Conservation (phyloP, 306 rosid species). For the Rubus idaeus region DNA sequence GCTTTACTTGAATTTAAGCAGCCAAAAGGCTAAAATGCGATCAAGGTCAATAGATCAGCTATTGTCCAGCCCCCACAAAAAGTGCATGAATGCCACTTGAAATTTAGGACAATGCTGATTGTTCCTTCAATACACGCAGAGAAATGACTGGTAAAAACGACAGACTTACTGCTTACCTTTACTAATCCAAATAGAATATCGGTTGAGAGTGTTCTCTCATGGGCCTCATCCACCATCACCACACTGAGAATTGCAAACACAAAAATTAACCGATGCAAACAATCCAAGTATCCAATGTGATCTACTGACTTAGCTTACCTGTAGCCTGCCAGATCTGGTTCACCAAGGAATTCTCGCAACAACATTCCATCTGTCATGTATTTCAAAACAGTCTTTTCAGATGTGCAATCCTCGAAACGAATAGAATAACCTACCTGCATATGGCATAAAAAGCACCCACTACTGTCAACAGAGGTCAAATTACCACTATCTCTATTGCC, state of each 20-base stretch:
- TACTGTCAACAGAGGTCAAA: background rate
- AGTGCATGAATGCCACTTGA: constrained; percentile 23
- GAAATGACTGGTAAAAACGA: background rate
- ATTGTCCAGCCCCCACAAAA: background rate
- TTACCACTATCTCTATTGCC: background rate
- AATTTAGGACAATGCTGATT: constrained; percentile 9
- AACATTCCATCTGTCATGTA: constrained; percentile 99
- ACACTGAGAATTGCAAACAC: constrained; percentile 57
- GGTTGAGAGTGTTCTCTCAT: constrained; percentile 96
- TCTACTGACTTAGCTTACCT: constrained; percentile 51
- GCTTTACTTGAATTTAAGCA: background rate
- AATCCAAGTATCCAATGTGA: constrained; percentile 23
- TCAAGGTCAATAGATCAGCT: background rate
- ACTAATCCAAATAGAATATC: constrained; percentile 93
- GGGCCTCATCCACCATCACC: constrained; percentile 99
- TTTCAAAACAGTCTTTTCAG: constrained; percentile 88
- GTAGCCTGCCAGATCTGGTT: constrained; percentile 88
- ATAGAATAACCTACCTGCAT: constrained; percentile 95
- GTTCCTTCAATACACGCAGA: constrained; percentile 6
- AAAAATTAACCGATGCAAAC: constrained; percentile 21
- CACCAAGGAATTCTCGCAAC: constrained; percentile 90
- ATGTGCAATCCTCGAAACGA: constrained; percentile 96
- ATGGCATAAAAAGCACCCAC: constrained; percentile 5
- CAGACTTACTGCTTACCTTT: constrained; percentile 55
- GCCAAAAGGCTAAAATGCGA: background rate